Evolutionary conservation across 2,329 filamentous ascomycete genomes (phyloP).

Genomic region (Simplicillium sp.): DNA sequence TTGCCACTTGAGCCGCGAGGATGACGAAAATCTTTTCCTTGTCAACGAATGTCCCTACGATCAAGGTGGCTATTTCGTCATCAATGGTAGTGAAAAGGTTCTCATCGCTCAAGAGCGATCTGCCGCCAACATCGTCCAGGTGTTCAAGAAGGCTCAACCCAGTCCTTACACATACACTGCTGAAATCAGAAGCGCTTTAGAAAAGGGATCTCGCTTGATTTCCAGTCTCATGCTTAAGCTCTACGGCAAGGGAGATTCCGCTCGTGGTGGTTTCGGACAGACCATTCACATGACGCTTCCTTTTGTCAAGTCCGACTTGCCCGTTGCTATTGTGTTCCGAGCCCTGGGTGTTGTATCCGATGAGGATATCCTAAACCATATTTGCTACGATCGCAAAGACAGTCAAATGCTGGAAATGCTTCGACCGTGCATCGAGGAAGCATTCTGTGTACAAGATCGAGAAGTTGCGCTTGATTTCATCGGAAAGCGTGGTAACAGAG

Average conservation of each 20-base stretch:
- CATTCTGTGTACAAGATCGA: conserved; percentile 89
- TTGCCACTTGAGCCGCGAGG: conserved; percentile 76
- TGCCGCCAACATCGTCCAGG: conserved; percentile 96
- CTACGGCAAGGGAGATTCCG: conserved; percentile 76
- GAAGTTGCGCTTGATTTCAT: conserved; percentile 94
- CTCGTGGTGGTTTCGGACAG: conserved; percentile 66
- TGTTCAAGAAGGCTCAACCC: conserved; percentile 95
- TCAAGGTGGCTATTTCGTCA: conserved; percentile 97
- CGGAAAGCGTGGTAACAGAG: conserved; percentile 72
- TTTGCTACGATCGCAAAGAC: conserved; percentile 91
- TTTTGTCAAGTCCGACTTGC: conserved; percentile 88
- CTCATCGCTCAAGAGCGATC: conserved; percentile 96
- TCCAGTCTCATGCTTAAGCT: conserved; percentile 89
- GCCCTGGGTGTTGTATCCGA: conserved; percentile 94
- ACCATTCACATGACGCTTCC: conserved; percentile 87
- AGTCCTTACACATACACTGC: conserved; percentile 88
- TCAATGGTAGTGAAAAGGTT: conserved; percentile 98
- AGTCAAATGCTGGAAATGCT: conserved; percentile 97
- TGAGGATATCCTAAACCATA: conserved; percentile 95
- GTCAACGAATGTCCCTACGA: conserved; percentile 98
- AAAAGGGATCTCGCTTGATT: conserved; percentile 91
- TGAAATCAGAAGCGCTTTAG: conserved; percentile 90
- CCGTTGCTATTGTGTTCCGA: conserved; percentile 91
- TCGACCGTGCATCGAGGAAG: conserved; percentile 94
- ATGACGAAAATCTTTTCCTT: conserved; percentile 77